A percentile compares a stretch with the other conserved stretches of the same genome.
Conservation (phyloP, 495 filamentous ascomycete genomes). For the Podospora tetraspora region DNA sequence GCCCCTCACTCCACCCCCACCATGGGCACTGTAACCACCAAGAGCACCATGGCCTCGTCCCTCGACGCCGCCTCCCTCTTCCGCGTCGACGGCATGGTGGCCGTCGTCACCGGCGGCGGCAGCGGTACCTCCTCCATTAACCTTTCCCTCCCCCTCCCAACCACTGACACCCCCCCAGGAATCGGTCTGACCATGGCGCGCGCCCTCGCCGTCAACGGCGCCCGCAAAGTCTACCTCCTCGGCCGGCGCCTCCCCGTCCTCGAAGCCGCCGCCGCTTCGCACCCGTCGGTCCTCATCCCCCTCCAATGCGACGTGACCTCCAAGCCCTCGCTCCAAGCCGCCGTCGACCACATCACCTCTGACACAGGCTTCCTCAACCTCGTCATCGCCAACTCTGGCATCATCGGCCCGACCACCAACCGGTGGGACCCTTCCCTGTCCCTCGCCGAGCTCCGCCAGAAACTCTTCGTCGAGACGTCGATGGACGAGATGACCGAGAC, state of each 20-base stretch:
- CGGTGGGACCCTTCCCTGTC: slow-evolving; percentile 34
- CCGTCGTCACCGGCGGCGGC: slow-evolving; percentile 58
- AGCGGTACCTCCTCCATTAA: slow-evolving; percentile 36
- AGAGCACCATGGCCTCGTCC: slow-evolving; percentile 10
- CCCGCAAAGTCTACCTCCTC: slow-evolving; percentile 62
- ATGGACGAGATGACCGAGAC: slow-evolving; percentile 49
- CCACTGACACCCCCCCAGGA: slow-evolving; percentile 34
- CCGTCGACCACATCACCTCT: slow-evolving; percentile 42
- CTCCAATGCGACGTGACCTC: slow-evolving; percentile 61
- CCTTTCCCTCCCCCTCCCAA: background rate
- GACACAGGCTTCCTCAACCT: slow-evolving; percentile 53
- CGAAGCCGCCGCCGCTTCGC: slow-evolving; percentile 33
- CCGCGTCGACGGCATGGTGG: slow-evolving; percentile 54
- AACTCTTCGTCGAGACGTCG: slow-evolving; percentile 36
- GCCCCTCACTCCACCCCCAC: background rate
- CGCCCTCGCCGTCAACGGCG: slow-evolving; percentile 59
- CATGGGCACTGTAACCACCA: background rate
- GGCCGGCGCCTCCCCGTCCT: slow-evolving; percentile 54
- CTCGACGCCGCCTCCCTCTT: slow-evolving; percentile 36
- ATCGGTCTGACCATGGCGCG: slow-evolving; percentile 62
- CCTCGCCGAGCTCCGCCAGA: slow-evolving; percentile 34
- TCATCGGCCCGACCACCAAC: slow-evolving; percentile 33
- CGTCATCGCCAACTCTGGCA: slow-evolving; percentile 60
- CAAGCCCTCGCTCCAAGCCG: slow-evolving; percentile 53
- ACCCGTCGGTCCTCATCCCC: slow-evolving; percentile 45